Percentiles rank a stretch among this genome's conserved stretches.
Evolutionary conservation across 1,139 yeast genomes (phyloP).

Genomic region (Saccharomyces pastorianus): DNA sequence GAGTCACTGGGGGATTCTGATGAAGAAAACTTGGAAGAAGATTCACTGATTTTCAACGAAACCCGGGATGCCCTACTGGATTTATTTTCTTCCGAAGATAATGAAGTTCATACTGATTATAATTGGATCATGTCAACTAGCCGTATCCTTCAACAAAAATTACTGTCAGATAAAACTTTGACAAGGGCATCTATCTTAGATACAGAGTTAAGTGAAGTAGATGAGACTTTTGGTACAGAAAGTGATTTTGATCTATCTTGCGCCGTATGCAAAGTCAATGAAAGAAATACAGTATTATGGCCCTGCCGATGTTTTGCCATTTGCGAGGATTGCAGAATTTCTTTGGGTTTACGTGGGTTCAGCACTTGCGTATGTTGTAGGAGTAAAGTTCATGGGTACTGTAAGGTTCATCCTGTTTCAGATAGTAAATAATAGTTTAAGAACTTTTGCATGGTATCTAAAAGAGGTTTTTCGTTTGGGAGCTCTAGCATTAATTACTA

Average conservation of each 20-base stretch:
- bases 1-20: neutral
- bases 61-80: neutral
- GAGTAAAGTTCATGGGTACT: slow-evolving; percentile 53
- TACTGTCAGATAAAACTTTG: neutral
- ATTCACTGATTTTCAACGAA: neutral
- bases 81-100: neutral
- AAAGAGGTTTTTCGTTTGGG: neutral
- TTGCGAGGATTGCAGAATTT: slow-evolving; percentile 74
- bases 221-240: neutral
- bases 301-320: slow-evolving; percentile 87
- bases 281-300: slow-evolving; percentile 78
- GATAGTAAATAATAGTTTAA: neutral
- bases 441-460: neutral
- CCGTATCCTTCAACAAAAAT: neutral
- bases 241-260: slow-evolving; percentile 37
- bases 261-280: slow-evolving; percentile 72
- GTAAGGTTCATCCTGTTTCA: slow-evolving; percentile 33
- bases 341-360: slow-evolving; percentile 67
- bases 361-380: slow-evolving; percentile 84
- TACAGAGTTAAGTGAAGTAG: neutral
- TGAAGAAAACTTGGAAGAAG: neutral
- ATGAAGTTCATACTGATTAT: neutral
- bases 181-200: neutral
- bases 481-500: too few relatives aligned
- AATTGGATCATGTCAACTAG: neutral